Evolutionary conservation across 192 early-diverging fungal genomes (phyloP), one percentile per base, ranked within the genome.

Genomic region (Mortierella claussenii): DNA sequence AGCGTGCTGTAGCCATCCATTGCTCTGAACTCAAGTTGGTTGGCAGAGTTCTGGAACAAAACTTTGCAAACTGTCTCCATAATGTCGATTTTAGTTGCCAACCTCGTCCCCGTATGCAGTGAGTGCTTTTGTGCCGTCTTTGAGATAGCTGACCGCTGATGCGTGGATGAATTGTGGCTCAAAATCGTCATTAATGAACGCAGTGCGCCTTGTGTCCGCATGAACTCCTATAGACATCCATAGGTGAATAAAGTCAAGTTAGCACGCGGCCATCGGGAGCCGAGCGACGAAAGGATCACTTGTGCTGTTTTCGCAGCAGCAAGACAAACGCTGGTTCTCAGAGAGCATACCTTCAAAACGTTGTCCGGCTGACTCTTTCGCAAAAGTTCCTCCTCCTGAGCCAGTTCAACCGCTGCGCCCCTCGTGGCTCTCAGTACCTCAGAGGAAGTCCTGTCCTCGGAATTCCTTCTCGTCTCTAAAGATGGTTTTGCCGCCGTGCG

Each of bases 61-160:
- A 80, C 60, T 37, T 78, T 80, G 57, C 79, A 80, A 1, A 80
- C 43, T 7, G 79, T 80, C 55, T 80, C 79, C 66, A 80, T 63
- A 45, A 78, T 76, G 40, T 80, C 79, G 13, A 80, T 69, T 31
- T 80, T 80, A 12, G 79, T 70, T 3, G 68, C 66, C 12, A 70
- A 31, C 12, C 58, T 56, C 12, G 61, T 67, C 32, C 56, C 58
- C n/a, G 78, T 54, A 7, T 47, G 34, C 34, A 70, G 23, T 11
- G 52, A 20, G n/a, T 56, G 50, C 37, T 65, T 64, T 33, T 60
- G 45, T 8, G 63, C 27, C 34, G 51, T 47, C 17, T 57, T 67
- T 2, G 64, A 62, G 50, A 36, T 52, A 21, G 20, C 43, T 17
- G 32, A 8, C 30, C 36, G 53, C 34, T 67, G 51, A 0, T 66